These are phyloP conservation scores for Sophora flavescens DNA, from an alignment of 306 rosid species.

Conservation along the genomic window DNA sequence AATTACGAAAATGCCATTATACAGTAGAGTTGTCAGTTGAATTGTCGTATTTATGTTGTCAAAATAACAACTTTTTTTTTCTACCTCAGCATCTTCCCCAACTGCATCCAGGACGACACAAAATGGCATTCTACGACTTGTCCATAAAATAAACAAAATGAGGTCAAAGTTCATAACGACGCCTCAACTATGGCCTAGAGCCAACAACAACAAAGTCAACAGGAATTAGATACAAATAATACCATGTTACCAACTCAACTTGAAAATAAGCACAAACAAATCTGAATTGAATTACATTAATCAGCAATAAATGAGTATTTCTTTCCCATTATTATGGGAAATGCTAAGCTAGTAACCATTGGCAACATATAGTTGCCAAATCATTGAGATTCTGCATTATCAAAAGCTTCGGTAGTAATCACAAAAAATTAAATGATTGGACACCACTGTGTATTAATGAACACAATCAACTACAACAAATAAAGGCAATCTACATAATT, in stretches of 20 bases:
- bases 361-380: neutral
- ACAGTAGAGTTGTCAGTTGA: too few species aligned
- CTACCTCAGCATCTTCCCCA: too few species aligned
- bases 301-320: neutral
- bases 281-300: neutral
- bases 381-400: constrained; percentile 11
- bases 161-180: neutral
- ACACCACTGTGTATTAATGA: constrained; percentile 16
- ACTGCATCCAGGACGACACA: too few species aligned
- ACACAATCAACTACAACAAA: constrained; percentile 45
- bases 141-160: neutral
- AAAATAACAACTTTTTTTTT: too few species aligned
- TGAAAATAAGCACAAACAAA: constrained; percentile 4
- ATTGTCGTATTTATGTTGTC: too few species aligned
- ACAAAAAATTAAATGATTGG: constrained; percentile 30
- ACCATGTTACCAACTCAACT: neutral
- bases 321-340: neutral
- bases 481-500: constrained; percentile 45
- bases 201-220: neutral
- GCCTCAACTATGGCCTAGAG: constrained; percentile 5
- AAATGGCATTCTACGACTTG: neutral
- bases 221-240: neutral
- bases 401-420: constrained; percentile 17
- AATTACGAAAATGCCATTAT: too few species aligned
- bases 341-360: constrained; percentile 24